Percentiles rank a stretch among this genome's conserved stretches.
Evolutionary conservation across 345 rosid species (phyloP).

Genomic region (Populus pruinosa): DNA sequence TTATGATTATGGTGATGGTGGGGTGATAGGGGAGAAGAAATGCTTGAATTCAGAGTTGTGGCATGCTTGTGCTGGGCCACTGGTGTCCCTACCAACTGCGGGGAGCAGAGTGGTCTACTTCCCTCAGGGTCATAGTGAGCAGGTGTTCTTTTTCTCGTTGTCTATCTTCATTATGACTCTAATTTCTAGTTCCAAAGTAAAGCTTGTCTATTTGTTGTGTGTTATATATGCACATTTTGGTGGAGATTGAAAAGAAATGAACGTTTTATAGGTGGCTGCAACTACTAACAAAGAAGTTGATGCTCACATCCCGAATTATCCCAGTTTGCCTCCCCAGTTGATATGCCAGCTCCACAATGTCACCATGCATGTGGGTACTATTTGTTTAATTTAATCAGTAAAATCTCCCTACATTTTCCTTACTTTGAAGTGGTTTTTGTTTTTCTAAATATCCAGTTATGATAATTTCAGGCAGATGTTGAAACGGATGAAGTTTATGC

Average conservation of each 20-base stretch:
- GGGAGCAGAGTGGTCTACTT: slow-evolving; percentile 34
- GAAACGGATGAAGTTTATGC: slow-evolving; percentile 36
- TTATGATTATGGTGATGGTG: not conserved
- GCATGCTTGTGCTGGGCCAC: slow-evolving; percentile 39
- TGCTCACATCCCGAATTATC: slow-evolving; percentile 33
- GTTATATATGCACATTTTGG: not conserved
- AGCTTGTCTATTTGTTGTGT: not conserved
- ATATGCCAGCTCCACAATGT: slow-evolving; percentile 34
- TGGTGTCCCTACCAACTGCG: slow-evolving; percentile 29
- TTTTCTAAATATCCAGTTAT: not conserved
- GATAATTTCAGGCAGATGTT: slow-evolving; percentile 25
- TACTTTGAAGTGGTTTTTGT: no score
- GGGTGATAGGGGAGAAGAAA: slow-evolving; percentile 27
- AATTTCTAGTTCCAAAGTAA: not conserved
- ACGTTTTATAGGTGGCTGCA: slow-evolving; percentile 26
- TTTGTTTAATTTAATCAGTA: not conserved
- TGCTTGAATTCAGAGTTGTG: slow-evolving; percentile 34
- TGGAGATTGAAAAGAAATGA: not conserved
- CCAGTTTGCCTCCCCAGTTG: slow-evolving; percentile 30
- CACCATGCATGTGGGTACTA: slow-evolving; percentile 26
- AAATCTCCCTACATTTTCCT: not conserved
- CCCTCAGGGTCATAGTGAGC: slow-evolving; percentile 39
- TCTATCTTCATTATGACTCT: not conserved
- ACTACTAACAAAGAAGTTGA: slow-evolving; percentile 31
- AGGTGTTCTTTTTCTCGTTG: slow-evolving; percentile 10